Conservation (phyloP, 805 yeast species). For the Pichia phayaonensis region DNA sequence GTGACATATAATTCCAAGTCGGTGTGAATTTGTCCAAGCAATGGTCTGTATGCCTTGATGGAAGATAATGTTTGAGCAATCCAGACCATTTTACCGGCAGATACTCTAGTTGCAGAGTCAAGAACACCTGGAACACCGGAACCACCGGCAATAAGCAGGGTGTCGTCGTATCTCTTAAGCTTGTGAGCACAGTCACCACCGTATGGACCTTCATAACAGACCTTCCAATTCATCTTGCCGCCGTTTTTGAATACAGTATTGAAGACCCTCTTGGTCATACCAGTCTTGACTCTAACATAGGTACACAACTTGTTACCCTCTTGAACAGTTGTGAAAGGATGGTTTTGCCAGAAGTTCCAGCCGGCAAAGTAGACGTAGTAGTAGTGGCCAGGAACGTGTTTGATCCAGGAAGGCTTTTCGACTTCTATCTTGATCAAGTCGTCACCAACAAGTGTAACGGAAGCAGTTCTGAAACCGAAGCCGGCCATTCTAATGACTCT, state of each 20-base stretch:
- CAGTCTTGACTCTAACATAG: neutral
- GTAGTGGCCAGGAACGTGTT: neutral
- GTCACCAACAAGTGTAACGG: conserved; percentile 5
- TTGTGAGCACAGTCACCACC: neutral
- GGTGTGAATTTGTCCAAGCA: neutral
- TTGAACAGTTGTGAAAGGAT: neutral
- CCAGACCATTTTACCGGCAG: conserved; percentile 1
- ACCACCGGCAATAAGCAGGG: neutral
- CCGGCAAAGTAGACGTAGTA: neutral
- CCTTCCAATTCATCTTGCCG: neutral
- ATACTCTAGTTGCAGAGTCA: neutral
- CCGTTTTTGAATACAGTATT: neutral
- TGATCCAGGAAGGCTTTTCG: neutral
- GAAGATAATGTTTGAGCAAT: neutral
- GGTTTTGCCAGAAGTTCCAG: neutral
- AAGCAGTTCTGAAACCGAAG: conserved; percentile 20
- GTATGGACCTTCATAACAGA: neutral
- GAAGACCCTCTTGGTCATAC: neutral
- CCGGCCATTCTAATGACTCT: conserved; percentile 28
- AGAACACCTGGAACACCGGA: neutral
- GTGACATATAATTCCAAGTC: neutral
- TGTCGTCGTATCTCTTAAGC: neutral
- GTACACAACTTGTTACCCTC: neutral
- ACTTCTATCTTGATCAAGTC: conserved; percentile 7
- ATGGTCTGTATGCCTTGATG: neutral